Conservation (phyloP, 225 moss, liverwort and hornwort species). For the Straminergon stramineum region DNA sequence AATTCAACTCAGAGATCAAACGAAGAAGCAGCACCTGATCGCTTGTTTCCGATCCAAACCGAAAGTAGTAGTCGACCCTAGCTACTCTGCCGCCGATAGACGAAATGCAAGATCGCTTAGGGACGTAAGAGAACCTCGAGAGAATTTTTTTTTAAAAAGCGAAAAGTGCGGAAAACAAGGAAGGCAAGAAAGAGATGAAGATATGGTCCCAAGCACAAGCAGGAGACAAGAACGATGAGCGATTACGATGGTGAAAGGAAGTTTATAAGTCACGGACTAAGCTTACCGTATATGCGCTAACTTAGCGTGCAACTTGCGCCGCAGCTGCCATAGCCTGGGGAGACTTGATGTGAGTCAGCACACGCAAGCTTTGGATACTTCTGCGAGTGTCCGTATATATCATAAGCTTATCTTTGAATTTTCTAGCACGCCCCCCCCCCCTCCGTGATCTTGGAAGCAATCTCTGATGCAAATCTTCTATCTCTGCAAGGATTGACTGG, state of each 20-base stretch:
- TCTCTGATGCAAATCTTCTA: neutral
- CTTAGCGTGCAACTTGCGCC: neutral
- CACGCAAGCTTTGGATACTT: slow-evolving; percentile 6
- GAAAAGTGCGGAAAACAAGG: neutral
- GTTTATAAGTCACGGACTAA: neutral
- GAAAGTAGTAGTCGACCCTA: neutral
- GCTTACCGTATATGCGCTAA: too few species aligned
- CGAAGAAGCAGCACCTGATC: neutral
- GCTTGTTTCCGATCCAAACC: neutral
- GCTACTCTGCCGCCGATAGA: neutral
- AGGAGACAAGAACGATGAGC: neutral
- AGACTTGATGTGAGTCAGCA: neutral
- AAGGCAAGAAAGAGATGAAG: neutral
- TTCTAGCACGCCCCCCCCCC: neutral
- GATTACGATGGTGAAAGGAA: neutral
- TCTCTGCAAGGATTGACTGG: neutral
- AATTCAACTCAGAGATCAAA: neutral
- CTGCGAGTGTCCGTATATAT: neutral
- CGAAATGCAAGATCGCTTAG: neutral
- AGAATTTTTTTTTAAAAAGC: neutral
- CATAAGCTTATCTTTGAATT: neutral
- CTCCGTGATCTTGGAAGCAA: neutral
- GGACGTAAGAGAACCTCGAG: neutral
- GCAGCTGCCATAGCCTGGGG: neutral
- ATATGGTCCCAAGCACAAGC: neutral